Evolutionary conservation across 805 yeast species (phyloP).

Genomic region (Lipomyces chichibuensis): DNA sequence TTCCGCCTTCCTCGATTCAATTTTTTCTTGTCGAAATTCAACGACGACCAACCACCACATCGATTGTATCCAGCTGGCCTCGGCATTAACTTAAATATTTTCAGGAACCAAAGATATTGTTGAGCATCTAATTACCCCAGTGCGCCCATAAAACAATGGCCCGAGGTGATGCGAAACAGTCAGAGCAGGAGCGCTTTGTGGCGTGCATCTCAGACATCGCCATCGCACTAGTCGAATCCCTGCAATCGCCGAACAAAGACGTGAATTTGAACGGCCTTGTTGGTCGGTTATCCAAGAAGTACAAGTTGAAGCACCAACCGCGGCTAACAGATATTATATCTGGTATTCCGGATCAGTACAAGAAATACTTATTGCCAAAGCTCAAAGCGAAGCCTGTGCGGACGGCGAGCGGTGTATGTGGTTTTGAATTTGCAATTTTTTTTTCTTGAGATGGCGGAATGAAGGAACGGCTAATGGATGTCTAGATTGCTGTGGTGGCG

Average conservation of each 20-base stretch:
- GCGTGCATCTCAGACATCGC: conserved; percentile 55
- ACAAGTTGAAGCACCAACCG: conserved; percentile 89
- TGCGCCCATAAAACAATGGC: conserved; percentile 5
- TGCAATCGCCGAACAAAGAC: conserved; percentile 58
- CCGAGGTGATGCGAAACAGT: conserved; percentile 17
- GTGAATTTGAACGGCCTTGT: conserved; percentile 90
- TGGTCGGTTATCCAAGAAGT: conserved; percentile 81
- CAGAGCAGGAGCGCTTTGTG: conserved; percentile 85
- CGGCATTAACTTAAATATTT: not conserved
- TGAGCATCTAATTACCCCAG: not conserved
- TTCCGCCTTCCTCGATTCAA: no score
- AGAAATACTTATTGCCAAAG: conserved; percentile 87
- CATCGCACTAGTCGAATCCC: conserved; percentile 32
- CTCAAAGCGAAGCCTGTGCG: conserved; percentile 98
- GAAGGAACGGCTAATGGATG: not conserved
- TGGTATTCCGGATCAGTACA: conserved; percentile 94
- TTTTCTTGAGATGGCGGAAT: no score
- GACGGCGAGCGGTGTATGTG: conserved; percentile 79
- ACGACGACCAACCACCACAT: not conserved
- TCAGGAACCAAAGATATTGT: not conserved
- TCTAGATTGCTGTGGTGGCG: conserved; percentile 88
- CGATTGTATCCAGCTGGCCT: no score
- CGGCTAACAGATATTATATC: conserved; percentile 91
- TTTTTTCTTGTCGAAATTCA: no score
- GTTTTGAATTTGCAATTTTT: no score